These are phyloP conservation scores for Hericium erinaceus DNA, from an alignment of 768 basidiomycete species.

Conservation along the genomic window DNA sequence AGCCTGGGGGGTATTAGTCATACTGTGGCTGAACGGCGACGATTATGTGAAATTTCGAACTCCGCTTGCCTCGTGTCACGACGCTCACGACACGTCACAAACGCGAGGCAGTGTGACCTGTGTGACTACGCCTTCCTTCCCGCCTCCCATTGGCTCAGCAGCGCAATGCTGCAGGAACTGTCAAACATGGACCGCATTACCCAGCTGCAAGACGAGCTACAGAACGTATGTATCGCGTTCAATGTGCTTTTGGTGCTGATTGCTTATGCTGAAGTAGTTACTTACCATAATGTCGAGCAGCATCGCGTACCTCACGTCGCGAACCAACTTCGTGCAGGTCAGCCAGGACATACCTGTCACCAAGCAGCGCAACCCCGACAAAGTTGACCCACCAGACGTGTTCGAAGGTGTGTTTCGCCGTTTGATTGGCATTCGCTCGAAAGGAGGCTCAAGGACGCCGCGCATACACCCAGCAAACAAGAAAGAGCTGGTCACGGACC, in stretches of 20 bases:
- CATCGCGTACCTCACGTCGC: conserved; percentile 69
- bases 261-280: conserved; percentile 35
- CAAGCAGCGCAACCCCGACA: conserved; percentile 63
- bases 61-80: neutral
- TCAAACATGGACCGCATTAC: conserved; percentile 95
- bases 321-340: conserved; percentile 71
- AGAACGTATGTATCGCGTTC: conserved; percentile 44
- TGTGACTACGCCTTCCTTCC: neutral
- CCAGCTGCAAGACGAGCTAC: conserved; percentile 90
- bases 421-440: neutral
- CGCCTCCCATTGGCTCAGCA: conserved; percentile 22
- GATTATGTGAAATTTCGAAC: neutral
- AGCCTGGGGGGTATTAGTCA: neutral
- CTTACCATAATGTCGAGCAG: conserved; percentile 83
- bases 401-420: conserved; percentile 52
- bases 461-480: conserved; percentile 50
- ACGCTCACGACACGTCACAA: conserved; percentile 1
- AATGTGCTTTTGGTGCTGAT: too few relatives aligned
- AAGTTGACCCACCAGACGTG: conserved; percentile 60
- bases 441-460: neutral
- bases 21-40: neutral
- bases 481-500: conserved; percentile 74
- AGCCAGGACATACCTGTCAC: conserved; percentile 77
- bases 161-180: conserved; percentile 87
- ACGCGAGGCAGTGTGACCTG: neutral